phyloP scores from a whole-genome alignment of 2,329 filamentous ascomycete species.

The Xylariales sp. region DNA sequence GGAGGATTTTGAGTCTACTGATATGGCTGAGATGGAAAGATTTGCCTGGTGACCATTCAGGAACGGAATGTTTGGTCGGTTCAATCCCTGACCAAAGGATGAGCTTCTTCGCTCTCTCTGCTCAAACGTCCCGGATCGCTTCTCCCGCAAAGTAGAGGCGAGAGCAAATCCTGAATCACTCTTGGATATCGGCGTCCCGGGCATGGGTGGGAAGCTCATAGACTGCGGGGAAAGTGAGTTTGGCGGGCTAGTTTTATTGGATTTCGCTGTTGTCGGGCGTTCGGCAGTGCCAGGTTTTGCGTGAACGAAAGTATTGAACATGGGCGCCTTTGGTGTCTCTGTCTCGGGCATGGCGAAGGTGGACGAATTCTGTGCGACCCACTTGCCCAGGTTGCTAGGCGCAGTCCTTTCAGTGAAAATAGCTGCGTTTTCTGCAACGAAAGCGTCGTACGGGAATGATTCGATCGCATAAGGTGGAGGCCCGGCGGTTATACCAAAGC shows the following conservation, averaged over 20 bases:
- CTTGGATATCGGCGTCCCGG: slow-evolving; percentile 74
- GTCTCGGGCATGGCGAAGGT: slow-evolving; percentile 71
- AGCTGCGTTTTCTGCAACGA: slow-evolving; percentile 78
- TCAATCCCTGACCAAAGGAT: slow-evolving; percentile 74
- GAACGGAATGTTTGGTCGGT: slow-evolving; percentile 71
- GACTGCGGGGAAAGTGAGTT: slow-evolving; percentile 73
- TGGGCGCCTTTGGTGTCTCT: slow-evolving; percentile 51
- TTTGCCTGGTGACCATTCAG: slow-evolving; percentile 60
- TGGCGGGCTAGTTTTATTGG: slow-evolving; percentile 56
- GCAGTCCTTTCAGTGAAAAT: slow-evolving; percentile 71
- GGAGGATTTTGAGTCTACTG: slow-evolving; percentile 64
- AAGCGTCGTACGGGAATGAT: slow-evolving; percentile 85
- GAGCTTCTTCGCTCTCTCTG: slow-evolving; percentile 76
- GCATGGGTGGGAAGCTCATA: slow-evolving; percentile 69
- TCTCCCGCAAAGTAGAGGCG: slow-evolving; percentile 82
- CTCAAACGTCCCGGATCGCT: slow-evolving; percentile 87
- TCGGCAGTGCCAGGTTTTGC: slow-evolving; percentile 68
- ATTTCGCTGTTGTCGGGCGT: slow-evolving; percentile 71
- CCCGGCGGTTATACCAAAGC: slow-evolving; percentile 80
- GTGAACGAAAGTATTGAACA: slow-evolving; percentile 90
- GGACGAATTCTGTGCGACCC: slow-evolving; percentile 84
- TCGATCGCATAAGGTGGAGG: slow-evolving; percentile 92
- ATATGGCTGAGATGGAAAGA: slow-evolving; percentile 55
- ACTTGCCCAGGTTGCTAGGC: slow-evolving; percentile 73
- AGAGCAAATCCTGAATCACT: slow-evolving; percentile 90